Evolutionary conservation across 495 filamentous ascomycete species (phyloP), one percentile per base, ranked within the genome.

Genomic region (Xylaria venustula): DNA sequence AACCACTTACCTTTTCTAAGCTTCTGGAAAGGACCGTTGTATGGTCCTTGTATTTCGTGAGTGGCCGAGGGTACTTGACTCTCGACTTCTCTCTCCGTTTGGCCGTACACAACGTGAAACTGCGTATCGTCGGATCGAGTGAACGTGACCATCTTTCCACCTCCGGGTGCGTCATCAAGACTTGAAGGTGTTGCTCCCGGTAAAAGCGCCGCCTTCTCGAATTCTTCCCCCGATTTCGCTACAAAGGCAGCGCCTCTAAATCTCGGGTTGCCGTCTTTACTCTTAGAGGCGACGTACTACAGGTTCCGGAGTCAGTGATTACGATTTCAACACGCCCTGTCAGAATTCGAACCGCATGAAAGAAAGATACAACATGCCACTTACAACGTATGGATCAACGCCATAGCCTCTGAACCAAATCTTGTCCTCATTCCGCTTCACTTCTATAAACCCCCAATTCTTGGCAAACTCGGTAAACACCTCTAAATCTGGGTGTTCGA

Each of bases 351-450:
- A 15, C 3, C 3, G 14, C 7, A 15, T 3, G 14, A 40, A 40
- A 15, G 14, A 7, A 40, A 40, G 14, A 3, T 5, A 40, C 3
- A 40, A 40, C 7, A 40, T 40, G 37, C 14, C 15, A 40, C 37
- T 8, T 12, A 40, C 37, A 0, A 79, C 64, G 46, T 75, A 82
- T n/a, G 73, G 79, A 40, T 82, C 77, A 2, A 59, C 58, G 9
- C 80, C 77, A 62, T 79, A 80, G 3, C 80, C 79, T 17, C 75
- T 66, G 62, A 73, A 79, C 67, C 71, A 80, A 11, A 77, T 70
- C 23, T 71, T 66, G 42, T 71, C 64, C 4, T 74, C 66, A 0
- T 68, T 69, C 23, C 61, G 48, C 26, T 73, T 65, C 20, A 62
- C 60, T 3, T 72, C 59, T 7, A 61, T 60, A 62, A 82, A 72